Evolutionary conservation across 768 basidiomycete genomes (phyloP), one percentile per base, ranked within the genome.

Genomic region (Macrolepiota fuliginosa): DNA sequence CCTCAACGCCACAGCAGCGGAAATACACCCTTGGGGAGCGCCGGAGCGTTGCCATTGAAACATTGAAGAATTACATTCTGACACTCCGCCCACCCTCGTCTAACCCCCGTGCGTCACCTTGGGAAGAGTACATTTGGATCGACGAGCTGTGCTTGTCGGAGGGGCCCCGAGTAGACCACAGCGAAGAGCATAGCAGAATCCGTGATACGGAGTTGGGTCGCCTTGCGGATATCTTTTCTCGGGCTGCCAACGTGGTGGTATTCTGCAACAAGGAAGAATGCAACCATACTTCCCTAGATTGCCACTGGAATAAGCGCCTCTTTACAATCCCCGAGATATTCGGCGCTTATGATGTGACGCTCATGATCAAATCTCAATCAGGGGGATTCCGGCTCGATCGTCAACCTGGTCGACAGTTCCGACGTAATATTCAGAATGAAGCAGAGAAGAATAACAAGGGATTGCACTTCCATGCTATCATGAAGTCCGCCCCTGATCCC

Each of bases 251-350:
- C 15, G 68, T 69, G 11, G 57, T 47, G 7, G 64, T 69, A 4
- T 69, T 69, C 56, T 69, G 68, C 57, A 25, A 62, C 47, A 29
- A 29, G 24, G 13, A n/a, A 11, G 58, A 56, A 6, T 69, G 68
- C 56, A 54, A 62, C 19, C 68, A 69, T 53, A 63, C 61, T 13
- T 37, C 45, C 35, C 29, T 61, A 13, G 56, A 46, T 11, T 69
- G 68, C 40, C 57, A 49, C 13, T 69, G 68, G 68, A 65, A 62
- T 12, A 40, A 37, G 2, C 66, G 68, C 2, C 35, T 69, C 15
- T 69, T 58, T 29, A 65, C 68, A 10, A 56, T 69, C n/a, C 27
- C 68, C 5, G 68, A 69, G 49, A 67, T 69, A 25, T 49, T 69
- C 9, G 65, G 65, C 49, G 64, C 68, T 4, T 22, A 60, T 1